Conservation (phyloP, 305 asterid genomes). For the Nicotiana rustica region DNA sequence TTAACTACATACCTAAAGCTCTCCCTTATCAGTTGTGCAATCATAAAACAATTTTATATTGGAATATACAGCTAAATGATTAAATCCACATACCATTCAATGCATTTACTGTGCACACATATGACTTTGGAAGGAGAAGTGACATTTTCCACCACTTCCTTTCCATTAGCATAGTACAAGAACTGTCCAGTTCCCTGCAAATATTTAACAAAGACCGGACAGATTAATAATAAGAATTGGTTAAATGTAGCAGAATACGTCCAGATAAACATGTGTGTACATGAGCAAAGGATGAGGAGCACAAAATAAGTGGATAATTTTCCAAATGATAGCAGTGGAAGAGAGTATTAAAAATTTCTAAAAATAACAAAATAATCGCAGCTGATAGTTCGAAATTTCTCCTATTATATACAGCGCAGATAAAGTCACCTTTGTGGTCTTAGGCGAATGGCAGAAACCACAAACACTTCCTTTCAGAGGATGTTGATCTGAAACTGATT, state of each 20-base stretch:
- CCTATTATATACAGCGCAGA: constrained; percentile 16
- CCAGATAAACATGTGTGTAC: constrained; percentile 15
- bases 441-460: constrained; percentile 82
- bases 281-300: constrained; percentile 21
- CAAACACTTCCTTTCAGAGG: constrained; percentile 55
- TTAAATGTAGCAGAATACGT: constrained; percentile 1
- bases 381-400: constrained; percentile 26
- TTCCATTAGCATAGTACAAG: constrained; percentile 76
- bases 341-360: constrained; percentile 1
- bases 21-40: constrained; percentile 7
- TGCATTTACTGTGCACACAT: constrained; percentile 81
- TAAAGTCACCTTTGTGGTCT: constrained; percentile 69
- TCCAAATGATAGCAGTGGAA: constrained; percentile 19
- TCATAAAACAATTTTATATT: background rate
- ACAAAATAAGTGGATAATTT: constrained; percentile 1
- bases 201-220: constrained; percentile 34
- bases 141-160: constrained; percentile 60
- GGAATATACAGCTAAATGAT: constrained; percentile 16
- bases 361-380: background rate
- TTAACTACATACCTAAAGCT: background rate
- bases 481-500: constrained; percentile 42
- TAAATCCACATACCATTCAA: constrained; percentile 73
- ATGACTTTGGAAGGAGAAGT: constrained; percentile 53
- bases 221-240: background rate
- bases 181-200: constrained; percentile 73